phyloP scores from a whole-genome alignment of 257 asterid species.

The Leonotis leonurus region DNA sequence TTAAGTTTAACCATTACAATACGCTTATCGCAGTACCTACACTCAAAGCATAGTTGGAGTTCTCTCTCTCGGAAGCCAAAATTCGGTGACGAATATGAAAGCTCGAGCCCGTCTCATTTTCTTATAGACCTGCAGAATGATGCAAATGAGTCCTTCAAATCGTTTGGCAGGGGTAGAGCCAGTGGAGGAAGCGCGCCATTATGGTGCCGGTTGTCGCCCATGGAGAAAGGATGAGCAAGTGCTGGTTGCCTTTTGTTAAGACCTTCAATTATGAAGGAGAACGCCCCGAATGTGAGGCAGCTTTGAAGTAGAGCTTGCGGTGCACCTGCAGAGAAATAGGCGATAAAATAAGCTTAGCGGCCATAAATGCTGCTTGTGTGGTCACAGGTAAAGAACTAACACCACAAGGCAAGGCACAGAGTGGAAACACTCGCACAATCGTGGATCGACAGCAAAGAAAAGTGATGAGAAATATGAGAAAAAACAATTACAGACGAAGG shows the following conservation, averaged over 20 bases:
- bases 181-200: slow-evolving; percentile 54
- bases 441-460: background rate
- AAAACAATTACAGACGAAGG: background rate
- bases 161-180: slow-evolving; percentile 76
- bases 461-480: background rate
- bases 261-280: slow-evolving; percentile 84
- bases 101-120: slow-evolving; percentile 27
- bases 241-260: slow-evolving; percentile 88
- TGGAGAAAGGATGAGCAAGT: slow-evolving; percentile 47
- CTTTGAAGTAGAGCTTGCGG: slow-evolving; percentile 92
- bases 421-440: background rate
- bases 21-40: background rate
- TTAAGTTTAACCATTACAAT: background rate
- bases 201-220: slow-evolving; percentile 26
- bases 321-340: slow-evolving; percentile 50
- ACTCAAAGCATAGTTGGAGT: background rate
- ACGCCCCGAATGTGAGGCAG: slow-evolving; percentile 89
- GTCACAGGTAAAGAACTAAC: background rate
- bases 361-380: too few relatives aligned
- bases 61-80: background rate
- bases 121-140: slow-evolving; percentile 61
- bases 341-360: background rate
- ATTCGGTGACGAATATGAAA: background rate
- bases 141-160: slow-evolving; percentile 74
- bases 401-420: background rate